Evolutionary conservation across 1,284 basidiomycete genomes (phyloP), one percentile per base, ranked within the genome.

Genomic region (Meira nashicola): DNA sequence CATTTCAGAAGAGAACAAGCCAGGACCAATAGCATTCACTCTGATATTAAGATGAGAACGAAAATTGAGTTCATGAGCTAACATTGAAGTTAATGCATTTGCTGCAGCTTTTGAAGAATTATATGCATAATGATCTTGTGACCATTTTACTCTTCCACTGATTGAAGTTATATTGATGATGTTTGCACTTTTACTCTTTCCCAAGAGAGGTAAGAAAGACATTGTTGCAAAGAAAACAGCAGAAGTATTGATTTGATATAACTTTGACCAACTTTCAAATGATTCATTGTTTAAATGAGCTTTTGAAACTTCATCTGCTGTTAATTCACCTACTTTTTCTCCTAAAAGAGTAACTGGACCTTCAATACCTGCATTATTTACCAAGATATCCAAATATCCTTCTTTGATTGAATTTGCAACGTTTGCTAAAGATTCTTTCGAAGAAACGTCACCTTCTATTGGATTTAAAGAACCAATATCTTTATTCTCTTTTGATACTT

Each of bases 311-410:
- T 65, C 54, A 0, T 59, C 14, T 0, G 68, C 63, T 2, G 44
- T 28, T 3, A 68, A 37, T 4, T 1, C 54, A 37, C 0, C 21
- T 25, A 52, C 37, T 5, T 52, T 25, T 11, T 33, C 15, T 9
- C 28, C 2, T n/a, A 74, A 61, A 19, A 63, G 62, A 37, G 73
- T 75, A 39, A 64, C 49, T 1, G 71, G 70, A 0, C 73, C 73
- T 55, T 72, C 70, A 19, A 74, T 48, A 4, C 71, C 71, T 2
- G 67, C 64, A 28, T 74, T 74, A 67, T 74, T 74, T 49, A 74
- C 55, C 15, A 74, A 59, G 19, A 74, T 63, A 62, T 74, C 62
- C 11, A 73, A 53, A 28, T 54, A 53, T 0, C 61, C 67, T 1
- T 63, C 57, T 2, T 33, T 25, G 0, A 10, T 4, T n/a, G 59